Evolutionary conservation across 1,139 yeast genomes (phyloP), one percentile per base, ranked within the genome.

Genomic region (Tardiomyces blankii): DNA sequence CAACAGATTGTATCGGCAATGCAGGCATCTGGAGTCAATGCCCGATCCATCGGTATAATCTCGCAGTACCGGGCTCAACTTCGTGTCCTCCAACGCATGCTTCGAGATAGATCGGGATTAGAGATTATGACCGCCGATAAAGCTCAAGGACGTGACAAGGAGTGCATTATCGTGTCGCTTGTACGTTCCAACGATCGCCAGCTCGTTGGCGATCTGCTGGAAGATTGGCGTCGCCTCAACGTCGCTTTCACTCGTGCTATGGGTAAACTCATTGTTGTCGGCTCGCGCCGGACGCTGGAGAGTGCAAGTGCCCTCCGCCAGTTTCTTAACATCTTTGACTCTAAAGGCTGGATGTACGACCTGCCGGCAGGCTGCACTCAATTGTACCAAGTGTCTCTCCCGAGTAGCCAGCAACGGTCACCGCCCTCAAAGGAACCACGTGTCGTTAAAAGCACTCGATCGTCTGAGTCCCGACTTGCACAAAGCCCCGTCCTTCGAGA

Each of bases 121-220:
- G 97, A 91, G 55, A 73, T 86, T 23, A 68, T 91, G 49, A 93
- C 98, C 0, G 97, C 96, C 0, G 99, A 93, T 62, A 91, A 86
- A 53, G 91, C 84, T 54, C 98, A 93, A 64, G 99, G 98, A 0
- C 73, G 96, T 47, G 99, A 93, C 61, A 91, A 88, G 61, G 93
- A 88, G 44, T 82, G 95, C 56, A 79, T 93, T 13, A 77, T 93
- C 2, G 78, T 93, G 6, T 88, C 97, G 1, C 66, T 91, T 52
- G 97, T 89, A 3, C 70, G 96, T 41, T 82, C 95, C 1, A 91
- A 89, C 59, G 67, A 69, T 2, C 74, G 75, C n/a, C 69, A 72
- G 13, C 72, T 70, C 45, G 79, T 84, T 1, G 97, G 98, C 1
- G 86, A 84, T 39, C 68, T 91, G 45, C 66, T 91, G 39, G 78